Evolutionary conservation across 768 basidiomycete species (phyloP), one percentile per base, ranked within the genome.

Genomic region (Naganishia randhawae): DNA sequence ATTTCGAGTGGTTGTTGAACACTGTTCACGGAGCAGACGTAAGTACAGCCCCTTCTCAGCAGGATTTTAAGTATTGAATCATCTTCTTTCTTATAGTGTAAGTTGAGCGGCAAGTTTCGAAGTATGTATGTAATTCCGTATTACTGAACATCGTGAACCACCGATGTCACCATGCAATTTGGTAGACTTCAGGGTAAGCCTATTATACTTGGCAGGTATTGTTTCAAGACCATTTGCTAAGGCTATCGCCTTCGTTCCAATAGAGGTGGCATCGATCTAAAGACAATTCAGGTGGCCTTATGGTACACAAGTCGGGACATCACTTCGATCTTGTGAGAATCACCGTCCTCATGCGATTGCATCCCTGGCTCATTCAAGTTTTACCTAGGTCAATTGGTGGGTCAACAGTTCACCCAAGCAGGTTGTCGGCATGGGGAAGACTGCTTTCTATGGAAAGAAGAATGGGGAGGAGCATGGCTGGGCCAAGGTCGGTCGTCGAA

Each of bases 1-100:
- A 85, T 72, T 84, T 84, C 69, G 83, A 84, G 72, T 84, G 84
- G 84, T 74, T 84, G 25, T 80, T 85, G 25, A 84, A 84, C 71
- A 84, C 84, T 9, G 83, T 84, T 9, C 84, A 85, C 70, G 84
- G 84, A 35, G 83, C 83, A 8, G 84, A 85, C 33, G 54, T 85
- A 84, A 55, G 54, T 37, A 22, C 16, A 32, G 33, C n/a, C n/a
- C 6, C 5, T 33, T n/a, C 33, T 2, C 22, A 2, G 4, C n/a
- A 8, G 3, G 7, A 22, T 37, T 17, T 13, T 11, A 17, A 7
- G 3, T 29, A 33, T 22, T 55, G 33, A 33, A 17, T 48, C 19
- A 3, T 54, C 11, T 8, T 13, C 17, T 19, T 54, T 19, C 31
- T 7, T 13, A 3, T 17, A 55, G 54, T 55, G 54, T 55, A 55